Base-by-base conservation (phyloP, 768 basidiomycete genomes). In the Cystofilobasidium bisporidii region DNA sequence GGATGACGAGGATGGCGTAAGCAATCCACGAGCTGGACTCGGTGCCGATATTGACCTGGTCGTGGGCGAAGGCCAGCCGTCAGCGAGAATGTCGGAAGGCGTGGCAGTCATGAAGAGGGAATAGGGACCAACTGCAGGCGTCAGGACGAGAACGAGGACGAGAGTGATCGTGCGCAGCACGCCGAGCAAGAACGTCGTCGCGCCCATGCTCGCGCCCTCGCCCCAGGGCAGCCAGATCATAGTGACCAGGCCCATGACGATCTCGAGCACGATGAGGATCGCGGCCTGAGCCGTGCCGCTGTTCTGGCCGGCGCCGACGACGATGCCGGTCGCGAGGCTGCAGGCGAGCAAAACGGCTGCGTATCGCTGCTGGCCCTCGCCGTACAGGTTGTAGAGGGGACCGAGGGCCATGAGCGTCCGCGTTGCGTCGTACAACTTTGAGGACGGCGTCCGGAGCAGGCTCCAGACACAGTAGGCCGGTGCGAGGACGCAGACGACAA, bases 221-320 rank as follows among this genome's bases (percentile, higher is more conserved):
- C 90, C 91, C 94, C 94, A 99, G 22, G 93, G 93, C 68, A 96
- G 82, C 91, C 91, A 96, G 38, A 94, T 81, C 70, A 89, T 92
- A 38, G 68, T 70, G 41, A 58, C 26, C 67, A 98, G 79, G 8
- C 92, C 89, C 53, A 88, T 86, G 26, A 81, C 81, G 20, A 99
- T 87, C 76, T 99, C 96, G 24, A 91, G 83, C 36, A 96, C 82
- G 32, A 98, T 81, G 71, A 99, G 85, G 63, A 97, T 81, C 71
- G 94, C 85, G 4, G 91, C 87, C 75, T 98, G 96, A 3, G 89
- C 86, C 0, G 91, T 93, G 4, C 93, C 94, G 69, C 87, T 89
- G 69, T 81, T 81, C 79, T 97, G 94, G 15, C 88, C 91, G 43
- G 85, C 91, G 12, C 94, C 94, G 69, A 97, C 86, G 2, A 87